Evolutionary conservation across 208 protist genomes (phyloP), one percentile per base, ranked within the genome.

Genomic region (Trypanosomatidae sp.): DNA sequence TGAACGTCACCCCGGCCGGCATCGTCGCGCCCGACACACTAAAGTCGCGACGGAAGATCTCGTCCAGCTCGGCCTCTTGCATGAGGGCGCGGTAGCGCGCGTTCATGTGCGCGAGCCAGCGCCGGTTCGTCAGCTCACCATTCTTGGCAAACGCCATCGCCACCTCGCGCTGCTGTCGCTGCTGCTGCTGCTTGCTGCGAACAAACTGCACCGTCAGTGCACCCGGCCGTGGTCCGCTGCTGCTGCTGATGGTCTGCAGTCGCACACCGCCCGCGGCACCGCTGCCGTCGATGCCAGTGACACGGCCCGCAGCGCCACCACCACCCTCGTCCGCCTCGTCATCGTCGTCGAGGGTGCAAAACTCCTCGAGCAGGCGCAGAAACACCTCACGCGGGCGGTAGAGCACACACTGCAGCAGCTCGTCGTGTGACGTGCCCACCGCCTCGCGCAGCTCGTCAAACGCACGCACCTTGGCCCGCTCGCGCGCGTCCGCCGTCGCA

Each of bases 81-180:
- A 92, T 63, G n/a, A 93, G 57, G 15, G 71, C 65, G 27, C 80
- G 80, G 44, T 90, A 93, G 8, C 85, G 79, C 26, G 62, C 61
- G 46, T 78, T 87, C 85, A 93, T 90, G 60, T 86, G 77, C 2
- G 56, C 46, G 20, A 93, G 72, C 81, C 85, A 93, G 47, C 64
- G 70, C 45, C 81, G 55, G 50, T 86, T 66, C 13, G 57, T 54
- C n/a, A 65, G 23, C 30, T 71, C 65, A 21, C 73, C 75, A 33
- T 71, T 61, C 33, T 51, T 64, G n/a, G 56, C 63, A 52, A 63
- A 46, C 8, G 48, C 61, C 3, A 70, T 49, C 25, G 46, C 53
- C 25, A 54, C 50, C 23, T 54, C 57, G 24, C 67, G 57, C 37
- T 33, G 44, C 33, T 57, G 60, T 19, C 58, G 53, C 13, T 62